These are phyloP conservation scores for Petunia axillaris DNA, from an alignment of 257 asterid species.

Conservation along the genomic window DNA sequence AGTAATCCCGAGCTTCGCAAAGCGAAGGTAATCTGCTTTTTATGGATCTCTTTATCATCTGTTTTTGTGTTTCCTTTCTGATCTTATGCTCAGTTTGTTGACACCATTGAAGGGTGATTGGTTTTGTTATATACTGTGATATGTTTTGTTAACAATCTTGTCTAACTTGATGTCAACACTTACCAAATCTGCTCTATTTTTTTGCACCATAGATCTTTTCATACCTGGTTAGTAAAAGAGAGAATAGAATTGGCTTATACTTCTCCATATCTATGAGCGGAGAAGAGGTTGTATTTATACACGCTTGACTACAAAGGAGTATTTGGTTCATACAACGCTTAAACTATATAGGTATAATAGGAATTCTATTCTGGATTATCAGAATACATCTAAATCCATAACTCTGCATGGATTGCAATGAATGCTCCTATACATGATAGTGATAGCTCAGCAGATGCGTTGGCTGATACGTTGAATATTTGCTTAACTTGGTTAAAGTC, in stretches of 20 bases:
- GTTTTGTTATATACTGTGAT: constrained; percentile 14
- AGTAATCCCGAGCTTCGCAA: constrained; percentile 61
- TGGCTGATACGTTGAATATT: too few species aligned
- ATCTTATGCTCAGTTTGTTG: constrained; percentile 4
- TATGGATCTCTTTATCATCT: not conserved
- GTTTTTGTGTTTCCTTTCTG: not conserved
- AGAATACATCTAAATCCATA: too few species aligned
- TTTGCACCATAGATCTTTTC: not conserved
- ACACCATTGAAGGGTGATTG: not conserved
- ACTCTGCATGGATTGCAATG: too few species aligned
- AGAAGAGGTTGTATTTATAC: too few species aligned
- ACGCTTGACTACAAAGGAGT: too few species aligned
- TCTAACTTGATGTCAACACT: not conserved
- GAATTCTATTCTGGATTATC: too few species aligned
- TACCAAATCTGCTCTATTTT: not conserved
- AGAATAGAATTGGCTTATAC: too few species aligned
- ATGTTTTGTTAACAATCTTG: not conserved
- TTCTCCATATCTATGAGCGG: too few species aligned
- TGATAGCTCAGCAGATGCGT: too few species aligned
- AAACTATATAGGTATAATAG: too few species aligned
- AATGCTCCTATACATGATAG: too few species aligned
- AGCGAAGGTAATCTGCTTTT: constrained; percentile 59
- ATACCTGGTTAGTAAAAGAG: constrained; percentile 6
- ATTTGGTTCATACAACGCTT: too few species aligned
- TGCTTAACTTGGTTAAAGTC: not conserved